phyloP scores from a whole-genome alignment of 768 basidiomycete genomes.

The Lyophyllum atratum region DNA sequence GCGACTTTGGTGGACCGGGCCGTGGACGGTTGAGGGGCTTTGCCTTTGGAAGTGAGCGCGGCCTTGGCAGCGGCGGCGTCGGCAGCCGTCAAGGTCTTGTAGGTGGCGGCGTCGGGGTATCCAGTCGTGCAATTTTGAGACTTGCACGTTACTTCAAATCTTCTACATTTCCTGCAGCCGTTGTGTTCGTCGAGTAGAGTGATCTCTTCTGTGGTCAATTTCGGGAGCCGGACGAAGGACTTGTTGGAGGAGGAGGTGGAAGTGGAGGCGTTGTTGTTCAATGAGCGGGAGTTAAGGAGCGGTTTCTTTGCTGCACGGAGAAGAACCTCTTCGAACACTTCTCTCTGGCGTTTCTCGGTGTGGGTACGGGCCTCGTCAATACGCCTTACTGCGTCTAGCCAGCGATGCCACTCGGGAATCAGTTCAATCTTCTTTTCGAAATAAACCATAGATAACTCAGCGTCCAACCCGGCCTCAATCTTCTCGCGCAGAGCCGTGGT shows the following conservation, averaged over 20 bases:
- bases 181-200: conserved; percentile 10
- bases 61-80: neutral
- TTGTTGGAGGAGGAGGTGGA: neutral
- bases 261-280: conserved; percentile 26
- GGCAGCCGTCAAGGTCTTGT: conserved; percentile 15
- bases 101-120: conserved; percentile 16
- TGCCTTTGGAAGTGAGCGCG: too few species aligned
- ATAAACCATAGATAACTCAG: conserved; percentile 8
- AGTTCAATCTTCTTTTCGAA: neutral
- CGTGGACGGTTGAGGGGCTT: too few species aligned
- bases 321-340: neutral
- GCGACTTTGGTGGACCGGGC: conserved; percentile 11
- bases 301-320: neutral
- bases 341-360: neutral
- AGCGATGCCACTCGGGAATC: neutral
- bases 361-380: neutral
- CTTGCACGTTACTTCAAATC: conserved; percentile 14
- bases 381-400: neutral
- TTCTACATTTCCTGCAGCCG: conserved; percentile 28
- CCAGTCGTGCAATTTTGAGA: conserved; percentile 17
- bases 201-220: too few species aligned
- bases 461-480: conserved; percentile 19
- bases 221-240: too few species aligned
- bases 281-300: neutral
- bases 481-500: conserved; percentile 7